A percentile compares a stretch with the other conserved stretches of the same genome.
Evolutionary conservation across 192 early-diverging fungal species (phyloP).

Genomic region (Coemansia sp.): DNA sequence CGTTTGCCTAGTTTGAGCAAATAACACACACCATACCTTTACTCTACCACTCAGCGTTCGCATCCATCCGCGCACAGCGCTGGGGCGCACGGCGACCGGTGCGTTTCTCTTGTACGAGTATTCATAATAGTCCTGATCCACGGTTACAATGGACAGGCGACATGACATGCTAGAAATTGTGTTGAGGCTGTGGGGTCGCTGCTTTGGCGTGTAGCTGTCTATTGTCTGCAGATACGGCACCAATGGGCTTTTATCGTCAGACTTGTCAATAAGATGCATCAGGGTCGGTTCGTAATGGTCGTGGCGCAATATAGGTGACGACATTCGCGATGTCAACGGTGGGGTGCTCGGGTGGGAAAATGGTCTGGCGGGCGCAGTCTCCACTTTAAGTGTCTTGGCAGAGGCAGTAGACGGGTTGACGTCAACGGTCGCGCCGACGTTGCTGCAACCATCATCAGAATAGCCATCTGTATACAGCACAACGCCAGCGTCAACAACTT

Average conservation of each 20-base stretch:
- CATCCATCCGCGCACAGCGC: conserved; percentile 39
- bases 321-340: not conserved
- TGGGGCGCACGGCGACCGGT: conserved; percentile 31
- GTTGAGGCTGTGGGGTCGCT: conserved; percentile 27
- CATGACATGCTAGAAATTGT: conserved; percentile 17
- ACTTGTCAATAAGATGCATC: conserved; percentile 5
- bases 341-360: not conserved
- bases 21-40: conserved; percentile 25
- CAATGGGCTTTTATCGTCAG: conserved; percentile 10
- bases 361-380: not conserved
- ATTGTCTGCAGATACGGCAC: conserved; percentile 36
- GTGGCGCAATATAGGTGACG: conserved; percentile 14
- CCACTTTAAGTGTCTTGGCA: not conserved
- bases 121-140: conserved; percentile 34
- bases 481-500: conserved; percentile 10
- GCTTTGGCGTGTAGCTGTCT: conserved; percentile 28
- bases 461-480: not conserved
- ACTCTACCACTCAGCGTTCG: conserved; percentile 31
- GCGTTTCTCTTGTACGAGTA: conserved; percentile 38
- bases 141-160: conserved; percentile 38
- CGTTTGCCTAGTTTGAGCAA: too few relatives aligned
- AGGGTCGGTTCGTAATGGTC: conserved; percentile 24
- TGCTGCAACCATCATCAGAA: not conserved
- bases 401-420: not conserved
- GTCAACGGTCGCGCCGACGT: not conserved